Percentiles rank a stretch among this genome's conserved stretches.
Conservation (phyloP, 2,329 filamentous ascomycete species). For the Trichophyton schoenleinii region DNA sequence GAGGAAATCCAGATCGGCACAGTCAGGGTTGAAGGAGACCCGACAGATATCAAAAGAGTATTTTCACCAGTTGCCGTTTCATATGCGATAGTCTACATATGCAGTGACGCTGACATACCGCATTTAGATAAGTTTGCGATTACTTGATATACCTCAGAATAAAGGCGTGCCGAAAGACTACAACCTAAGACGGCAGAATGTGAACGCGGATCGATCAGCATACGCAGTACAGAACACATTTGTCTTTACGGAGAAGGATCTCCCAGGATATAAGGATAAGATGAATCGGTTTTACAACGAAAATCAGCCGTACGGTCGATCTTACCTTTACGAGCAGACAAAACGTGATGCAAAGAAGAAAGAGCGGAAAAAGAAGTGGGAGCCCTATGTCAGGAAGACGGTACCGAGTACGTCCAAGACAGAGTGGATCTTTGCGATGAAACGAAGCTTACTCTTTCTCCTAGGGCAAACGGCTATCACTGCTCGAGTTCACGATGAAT, state of each 20-base stretch:
- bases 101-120: slow-evolving; percentile 14
- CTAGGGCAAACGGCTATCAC: slow-evolving; percentile 65
- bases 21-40: slow-evolving; percentile 47
- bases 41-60: slow-evolving; percentile 41
- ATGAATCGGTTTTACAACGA: slow-evolving; percentile 32
- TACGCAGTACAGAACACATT: slow-evolving; percentile 64
- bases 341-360: slow-evolving; percentile 34
- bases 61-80: neutral
- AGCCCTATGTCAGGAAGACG: slow-evolving; percentile 46
- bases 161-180: slow-evolving; percentile 77
- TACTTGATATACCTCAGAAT: slow-evolving; percentile 57
- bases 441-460: neutral
- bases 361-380: slow-evolving; percentile 41
- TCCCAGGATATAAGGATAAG: slow-evolving; percentile 56
- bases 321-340: slow-evolving; percentile 35
- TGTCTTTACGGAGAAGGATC: slow-evolving; percentile 85
- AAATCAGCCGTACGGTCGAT: slow-evolving; percentile 24
- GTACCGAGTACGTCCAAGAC: slow-evolving; percentile 53
- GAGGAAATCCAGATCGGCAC: slow-evolving; percentile 72
- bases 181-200: slow-evolving; percentile 57
- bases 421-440: neutral
- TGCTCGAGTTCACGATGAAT: slow-evolving; percentile 62
- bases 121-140: slow-evolving; percentile 53
- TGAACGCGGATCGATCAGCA: slow-evolving; percentile 31
- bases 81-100: neutral